Conservation (phyloP, 2,329 filamentous ascomycete genomes). For the Stachybotrys chartarum region DNA sequence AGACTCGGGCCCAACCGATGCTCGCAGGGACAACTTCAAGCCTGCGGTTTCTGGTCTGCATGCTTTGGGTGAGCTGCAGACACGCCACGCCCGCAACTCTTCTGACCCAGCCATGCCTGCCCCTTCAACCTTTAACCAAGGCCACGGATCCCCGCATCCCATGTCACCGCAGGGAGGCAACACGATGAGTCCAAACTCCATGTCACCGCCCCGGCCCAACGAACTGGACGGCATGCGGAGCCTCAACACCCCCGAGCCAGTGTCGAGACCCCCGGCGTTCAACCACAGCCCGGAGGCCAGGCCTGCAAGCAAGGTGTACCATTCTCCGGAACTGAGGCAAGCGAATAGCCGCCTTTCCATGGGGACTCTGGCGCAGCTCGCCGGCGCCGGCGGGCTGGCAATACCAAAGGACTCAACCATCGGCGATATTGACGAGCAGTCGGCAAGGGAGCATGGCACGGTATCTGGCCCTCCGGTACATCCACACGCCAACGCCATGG, state of each 20-base stretch:
- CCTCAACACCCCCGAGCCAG: conserved; percentile 65
- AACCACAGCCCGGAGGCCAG: conserved; percentile 65
- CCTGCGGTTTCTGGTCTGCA: conserved; percentile 21
- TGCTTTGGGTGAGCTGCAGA: conserved; percentile 3
- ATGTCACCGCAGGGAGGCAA: background rate
- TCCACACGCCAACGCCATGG: conserved; percentile 40
- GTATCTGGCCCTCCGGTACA: conserved; percentile 41
- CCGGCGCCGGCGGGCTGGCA: conserved; percentile 55
- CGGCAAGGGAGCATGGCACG: conserved; percentile 23
- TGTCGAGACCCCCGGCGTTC: conserved; percentile 72
- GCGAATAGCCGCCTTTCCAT: conserved; percentile 80
- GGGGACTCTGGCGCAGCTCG: conserved; percentile 74
- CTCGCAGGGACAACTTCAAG: conserved; percentile 27
- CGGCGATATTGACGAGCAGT: conserved; percentile 12
- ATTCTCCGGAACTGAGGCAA: conserved; percentile 69
- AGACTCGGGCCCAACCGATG: conserved; percentile 43
- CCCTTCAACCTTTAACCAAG: conserved; percentile 6
- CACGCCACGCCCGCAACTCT: conserved; percentile 36
- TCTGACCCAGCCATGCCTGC: conserved; percentile 34
- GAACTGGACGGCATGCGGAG: conserved; percentile 47
- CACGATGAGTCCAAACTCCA: conserved; percentile 42
- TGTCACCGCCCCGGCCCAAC: conserved; percentile 31
- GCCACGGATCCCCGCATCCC: background rate
- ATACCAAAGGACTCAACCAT: conserved; percentile 27
- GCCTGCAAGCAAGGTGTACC: conserved; percentile 61